These are phyloP conservation scores for Candida andamanensis DNA, from an alignment of 805 yeast genomes.

Conservation along the genomic window DNA sequence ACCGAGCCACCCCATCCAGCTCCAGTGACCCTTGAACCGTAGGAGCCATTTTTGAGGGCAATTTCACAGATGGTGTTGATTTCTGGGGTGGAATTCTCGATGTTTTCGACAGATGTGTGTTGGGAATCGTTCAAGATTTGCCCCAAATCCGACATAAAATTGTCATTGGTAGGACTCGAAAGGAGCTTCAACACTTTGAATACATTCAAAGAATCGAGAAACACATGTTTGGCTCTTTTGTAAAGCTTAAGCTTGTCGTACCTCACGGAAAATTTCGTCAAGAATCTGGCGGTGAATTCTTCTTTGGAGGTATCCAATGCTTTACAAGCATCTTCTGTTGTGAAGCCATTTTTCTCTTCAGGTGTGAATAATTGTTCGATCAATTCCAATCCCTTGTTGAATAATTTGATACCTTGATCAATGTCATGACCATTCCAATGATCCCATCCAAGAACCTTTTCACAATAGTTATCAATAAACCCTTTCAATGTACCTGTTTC, in stretches of 20 bases:
- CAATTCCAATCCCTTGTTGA: constrained; percentile 36
- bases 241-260: constrained; percentile 52
- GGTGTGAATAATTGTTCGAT: constrained; percentile 38
- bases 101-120: constrained; percentile 37
- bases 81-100: constrained; percentile 50
- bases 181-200: constrained; percentile 43
- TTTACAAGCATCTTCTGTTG: constrained; percentile 43
- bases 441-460: constrained; percentile 20
- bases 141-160: constrained; percentile 45
- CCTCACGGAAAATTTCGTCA: constrained; percentile 51
- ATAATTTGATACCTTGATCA: constrained; percentile 34
- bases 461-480: constrained; percentile 49
- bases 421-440: constrained; percentile 45
- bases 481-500: constrained; percentile 59
- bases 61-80: constrained; percentile 49
- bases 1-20: constrained; percentile 79
- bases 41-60: constrained; percentile 52
- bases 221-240: constrained; percentile 59
- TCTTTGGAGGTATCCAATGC: constrained; percentile 38
- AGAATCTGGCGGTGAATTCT: constrained; percentile 41
- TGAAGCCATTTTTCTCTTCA: constrained; percentile 40
- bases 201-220: constrained; percentile 56
- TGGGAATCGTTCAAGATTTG: constrained; percentile 57
- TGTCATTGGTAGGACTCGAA: constrained; percentile 19
- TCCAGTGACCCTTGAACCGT: constrained; percentile 70